phyloP scores from a whole-genome alignment of 495 filamentous ascomycete species.

The Xeromyces bisporus region DNA sequence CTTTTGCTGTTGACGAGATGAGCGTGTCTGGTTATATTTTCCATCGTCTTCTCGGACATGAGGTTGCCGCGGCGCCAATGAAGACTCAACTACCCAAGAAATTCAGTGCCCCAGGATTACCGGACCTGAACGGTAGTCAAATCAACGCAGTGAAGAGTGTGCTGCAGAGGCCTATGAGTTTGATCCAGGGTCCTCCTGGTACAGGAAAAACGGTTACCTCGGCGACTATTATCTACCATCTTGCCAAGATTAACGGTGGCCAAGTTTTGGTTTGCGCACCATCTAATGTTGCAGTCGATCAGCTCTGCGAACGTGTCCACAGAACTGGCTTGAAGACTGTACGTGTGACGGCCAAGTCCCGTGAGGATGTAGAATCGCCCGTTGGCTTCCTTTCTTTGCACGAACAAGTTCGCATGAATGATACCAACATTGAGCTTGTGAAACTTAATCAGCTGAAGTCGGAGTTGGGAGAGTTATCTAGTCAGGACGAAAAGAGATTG shows the following conservation, averaged over 20 bases:
- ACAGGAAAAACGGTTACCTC: constrained; percentile 99
- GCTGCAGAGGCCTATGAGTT: constrained; percentile 74
- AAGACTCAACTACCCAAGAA: constrained; percentile 95
- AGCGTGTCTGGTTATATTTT: constrained; percentile 98
- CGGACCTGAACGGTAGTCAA: constrained; percentile 89
- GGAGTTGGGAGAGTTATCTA: constrained; percentile 81
- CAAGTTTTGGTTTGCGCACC: constrained; percentile 94
- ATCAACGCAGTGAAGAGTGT: constrained; percentile 96
- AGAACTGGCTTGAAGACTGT: constrained; percentile 88
- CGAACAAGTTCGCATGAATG: constrained; percentile 93
- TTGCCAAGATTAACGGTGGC: constrained; percentile 86
- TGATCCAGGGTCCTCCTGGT: constrained; percentile 94
- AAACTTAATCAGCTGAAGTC: constrained; percentile 85
- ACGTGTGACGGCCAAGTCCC: constrained; percentile 94
- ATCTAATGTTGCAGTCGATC: constrained; percentile 96
- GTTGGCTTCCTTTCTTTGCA: constrained; percentile 91
- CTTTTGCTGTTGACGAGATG: constrained; percentile 94
- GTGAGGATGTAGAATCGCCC: constrained; percentile 94
- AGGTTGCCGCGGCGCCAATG: constrained; percentile 89
- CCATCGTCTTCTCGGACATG: constrained; percentile 90
- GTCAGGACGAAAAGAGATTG: constrained; percentile 95
- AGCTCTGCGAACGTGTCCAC: constrained; percentile 95
- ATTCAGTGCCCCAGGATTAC: constrained; percentile 87
- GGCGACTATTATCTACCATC: constrained; percentile 94
- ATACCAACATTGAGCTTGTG: constrained; percentile 80